Base-by-base conservation (phyloP, 441 rosid genomes). In the Gossypium armourianum region DNA sequence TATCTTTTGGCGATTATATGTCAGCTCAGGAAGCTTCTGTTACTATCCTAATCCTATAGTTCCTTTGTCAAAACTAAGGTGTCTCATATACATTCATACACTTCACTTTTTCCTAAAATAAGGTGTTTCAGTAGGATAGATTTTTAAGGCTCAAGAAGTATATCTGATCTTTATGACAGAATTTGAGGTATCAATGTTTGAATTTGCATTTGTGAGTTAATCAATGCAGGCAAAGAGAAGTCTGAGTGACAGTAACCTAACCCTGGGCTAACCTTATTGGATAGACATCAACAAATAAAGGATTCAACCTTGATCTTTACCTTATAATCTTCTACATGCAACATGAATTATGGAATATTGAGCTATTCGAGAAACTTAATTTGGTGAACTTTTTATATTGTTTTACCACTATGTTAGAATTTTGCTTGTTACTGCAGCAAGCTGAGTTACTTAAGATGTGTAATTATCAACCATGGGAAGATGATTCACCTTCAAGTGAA, bases 401-500 rank as follows among this genome's bases (percentile, higher is more conserved):
- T 36, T 36, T 7, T 36, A 7, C 45, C 45, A 36, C 45, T 36
- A 36, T 32, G 43, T 7, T 36, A 36, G 43, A 43, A 3, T 55
- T 53, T 73, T 49, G 3, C 16, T 0, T 15, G 0, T 61, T 45
- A 19, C 57, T 71, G 72, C 79, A 74, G 77, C 32, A 5, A 57
- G 69, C 68, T 40, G 17, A 36, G 49, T 43, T 71, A 69, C 20
- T n/a, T 29, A 75, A 72, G 63, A 82, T 79, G 81, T 77, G 83
- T 56, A 62, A 1, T 55, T 55, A 76, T 65, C 66, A 76, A 40
- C 58, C 73, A 21, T 75, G 69, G 81, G 83, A 79, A 32, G 76
- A 71, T n/a, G 72, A 77, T 75, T 70, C 57, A n/a, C 47, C 57
- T 5, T 43, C 60, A n/a, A 58, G 4, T 68, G 79, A 75, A 59